Evolutionary conservation across 2,329 filamentous ascomycete species (phyloP), one percentile per base, ranked within the genome.

Genomic region (Aspergillus neoniger): DNA sequence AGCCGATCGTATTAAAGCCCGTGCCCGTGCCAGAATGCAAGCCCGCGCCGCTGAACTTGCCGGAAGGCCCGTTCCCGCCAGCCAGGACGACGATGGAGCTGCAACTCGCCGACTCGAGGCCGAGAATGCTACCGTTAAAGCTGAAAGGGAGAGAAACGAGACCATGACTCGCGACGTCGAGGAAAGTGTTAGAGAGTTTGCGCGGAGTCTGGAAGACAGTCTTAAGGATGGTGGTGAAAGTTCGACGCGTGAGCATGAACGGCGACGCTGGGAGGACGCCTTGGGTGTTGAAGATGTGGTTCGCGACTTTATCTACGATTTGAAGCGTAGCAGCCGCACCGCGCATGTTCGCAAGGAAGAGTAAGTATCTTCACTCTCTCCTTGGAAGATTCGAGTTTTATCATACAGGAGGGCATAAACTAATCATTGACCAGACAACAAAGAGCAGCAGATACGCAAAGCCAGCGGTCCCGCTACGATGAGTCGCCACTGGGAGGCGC

Each of bases 11-110:
- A 86, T 98, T 67, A 98, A 97, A 81, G 95, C 95, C 38, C 88
- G 93, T 67, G 94, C 95, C 32, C 96, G 93, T 79, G 94, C 94
- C 41, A 96, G 97, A 88, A 99, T 99, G 95, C 94, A 98, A 79
- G 93, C 96, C 71, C 90, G 95, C 61, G 93, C 95, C 67, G 95
- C 95, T 58, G 94, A 95, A 17, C 80, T 99, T 64, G 92, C 92
- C 21, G 95, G 95, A 59, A 92, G 89, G 76, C 92, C 93, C 72
- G 80, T 89, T 47, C 82, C 88, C 50, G 87, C 91, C 39, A 76
- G 81, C 2, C 81, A 80, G 49, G 85, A 88, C 62, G 91, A 96
- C 65, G 89, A 93, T 64, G 83, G 85, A 25, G 91, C 91, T 65
- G 91, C 91, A 3, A 88, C 92, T 50, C 91, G 92, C 78, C 87